Conservation (phyloP, 2,329 filamentous ascomycete genomes). For the Purpureocillium takamizusanense region DNA sequence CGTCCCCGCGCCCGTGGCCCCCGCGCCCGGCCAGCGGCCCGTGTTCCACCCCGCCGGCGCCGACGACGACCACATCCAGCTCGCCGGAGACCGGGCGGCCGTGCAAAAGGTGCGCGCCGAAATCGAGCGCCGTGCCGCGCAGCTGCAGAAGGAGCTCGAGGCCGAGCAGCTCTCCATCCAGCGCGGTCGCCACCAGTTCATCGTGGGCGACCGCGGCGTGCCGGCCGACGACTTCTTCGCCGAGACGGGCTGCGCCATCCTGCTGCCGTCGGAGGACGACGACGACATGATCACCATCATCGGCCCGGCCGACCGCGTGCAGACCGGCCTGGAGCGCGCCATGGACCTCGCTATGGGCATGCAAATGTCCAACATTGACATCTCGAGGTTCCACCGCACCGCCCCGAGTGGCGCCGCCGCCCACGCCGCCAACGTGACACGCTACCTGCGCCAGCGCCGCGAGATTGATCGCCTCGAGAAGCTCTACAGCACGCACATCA, state of each 20-base stretch:
- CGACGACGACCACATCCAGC: constrained; percentile 66
- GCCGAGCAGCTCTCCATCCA: constrained; percentile 75
- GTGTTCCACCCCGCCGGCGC: constrained; percentile 61
- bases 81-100: constrained; percentile 76
- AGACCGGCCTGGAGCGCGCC: constrained; percentile 69
- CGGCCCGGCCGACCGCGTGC: constrained; percentile 65
- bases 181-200: constrained; percentile 86
- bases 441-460: constrained; percentile 74
- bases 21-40: constrained; percentile 54
- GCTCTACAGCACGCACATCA: constrained; percentile 76
- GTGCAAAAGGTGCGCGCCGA: constrained; percentile 72
- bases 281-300: constrained; percentile 80
- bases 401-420: constrained; percentile 62
- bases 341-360: constrained; percentile 85
- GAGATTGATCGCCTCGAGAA: constrained; percentile 78
- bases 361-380: constrained; percentile 75
- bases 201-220: constrained; percentile 75
- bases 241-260: constrained; percentile 82
- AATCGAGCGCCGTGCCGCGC: constrained; percentile 69
- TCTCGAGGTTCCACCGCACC: constrained; percentile 68
- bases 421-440: constrained; percentile 79
- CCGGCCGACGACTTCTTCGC: constrained; percentile 79
- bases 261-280: constrained; percentile 69
- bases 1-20: constrained; percentile 56
- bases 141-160: constrained; percentile 67